Conservation (phyloP, 768 basidiomycete genomes). For the Amanita phalloides region DNA sequence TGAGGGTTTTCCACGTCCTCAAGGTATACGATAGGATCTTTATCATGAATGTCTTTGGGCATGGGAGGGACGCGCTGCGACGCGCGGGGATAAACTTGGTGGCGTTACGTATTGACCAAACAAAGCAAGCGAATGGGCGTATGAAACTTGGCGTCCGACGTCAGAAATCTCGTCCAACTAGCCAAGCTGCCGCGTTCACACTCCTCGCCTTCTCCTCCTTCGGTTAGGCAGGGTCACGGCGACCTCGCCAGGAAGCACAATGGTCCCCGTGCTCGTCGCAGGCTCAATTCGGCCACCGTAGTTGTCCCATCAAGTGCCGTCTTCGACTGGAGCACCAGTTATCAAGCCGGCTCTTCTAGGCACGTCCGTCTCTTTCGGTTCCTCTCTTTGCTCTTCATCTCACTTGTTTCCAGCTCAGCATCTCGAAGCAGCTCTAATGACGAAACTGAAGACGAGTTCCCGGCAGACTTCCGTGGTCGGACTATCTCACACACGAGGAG, state of each 20-base stretch:
- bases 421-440: constrained; percentile 42
- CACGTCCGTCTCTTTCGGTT: constrained; percentile 18
- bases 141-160: background rate
- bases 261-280: constrained; percentile 23
- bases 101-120: background rate
- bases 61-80: background rate
- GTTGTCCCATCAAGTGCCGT: constrained; percentile 17
- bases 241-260: constrained; percentile 32
- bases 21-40: constrained; percentile 24
- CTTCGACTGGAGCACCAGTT: constrained; percentile 77
- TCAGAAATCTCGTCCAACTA: constrained; percentile 2
- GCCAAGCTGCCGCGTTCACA: constrained; percentile 66
- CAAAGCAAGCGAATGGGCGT: background rate
- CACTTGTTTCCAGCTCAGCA: constrained; percentile 29
- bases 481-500: constrained; percentile 20
- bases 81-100: no score
- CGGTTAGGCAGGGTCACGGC: constrained; percentile 43
- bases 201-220: constrained; percentile 69
- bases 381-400: background rate
- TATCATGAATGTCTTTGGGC: background rate
- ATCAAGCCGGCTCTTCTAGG: constrained; percentile 80
- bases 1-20: constrained; percentile 28
- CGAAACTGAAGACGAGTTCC: constrained; percentile 45
- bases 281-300: constrained; percentile 20
- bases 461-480: constrained; percentile 32